These are phyloP conservation scores for Aspergillus incahuasiensis DNA, from an alignment of 495 filamentous ascomycete genomes.

Conservation along the genomic window DNA sequence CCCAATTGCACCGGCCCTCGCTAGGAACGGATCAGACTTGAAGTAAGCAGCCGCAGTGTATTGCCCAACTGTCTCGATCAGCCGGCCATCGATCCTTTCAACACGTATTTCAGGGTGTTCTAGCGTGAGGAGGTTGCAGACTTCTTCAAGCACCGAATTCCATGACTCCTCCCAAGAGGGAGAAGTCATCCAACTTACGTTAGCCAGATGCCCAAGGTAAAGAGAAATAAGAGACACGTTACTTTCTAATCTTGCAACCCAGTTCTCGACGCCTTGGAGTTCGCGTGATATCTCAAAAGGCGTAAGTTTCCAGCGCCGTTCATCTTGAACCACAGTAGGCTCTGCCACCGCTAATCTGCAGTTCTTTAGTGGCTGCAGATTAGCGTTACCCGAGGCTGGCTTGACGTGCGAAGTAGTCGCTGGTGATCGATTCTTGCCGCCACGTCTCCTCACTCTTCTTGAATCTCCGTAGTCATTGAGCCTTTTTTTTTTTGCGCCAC, in stretches of 20 bases:
- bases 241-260: conserved; percentile 20
- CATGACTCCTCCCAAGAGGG: neutral
- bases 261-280: neutral
- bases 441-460: neutral
- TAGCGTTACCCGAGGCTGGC: conserved; percentile 12
- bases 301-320: conserved; percentile 19
- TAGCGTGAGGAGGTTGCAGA: conserved; percentile 24
- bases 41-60: conserved; percentile 24
- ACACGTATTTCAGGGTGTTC: conserved; percentile 19
- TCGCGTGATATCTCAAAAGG: conserved; percentile 8
- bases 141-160: conserved; percentile 10
- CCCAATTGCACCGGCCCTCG: conserved; percentile 29
- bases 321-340: neutral
- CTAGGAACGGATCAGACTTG: conserved; percentile 27
- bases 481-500: neutral
- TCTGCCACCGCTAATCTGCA: conserved; percentile 17
- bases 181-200: neutral
- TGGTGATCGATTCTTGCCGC: neutral
- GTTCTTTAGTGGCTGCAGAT: conserved; percentile 21
- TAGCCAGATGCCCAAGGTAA: neutral
- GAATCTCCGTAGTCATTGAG: neutral
- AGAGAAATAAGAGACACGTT: conserved; percentile 5
- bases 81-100: conserved; percentile 9
- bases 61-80: conserved; percentile 9
- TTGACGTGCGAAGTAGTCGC: neutral